Evolutionary conservation across 2,329 filamentous ascomycete genomes (phyloP), one percentile per base, ranked within the genome.

Genomic region (Penicillium verrucosum): DNA sequence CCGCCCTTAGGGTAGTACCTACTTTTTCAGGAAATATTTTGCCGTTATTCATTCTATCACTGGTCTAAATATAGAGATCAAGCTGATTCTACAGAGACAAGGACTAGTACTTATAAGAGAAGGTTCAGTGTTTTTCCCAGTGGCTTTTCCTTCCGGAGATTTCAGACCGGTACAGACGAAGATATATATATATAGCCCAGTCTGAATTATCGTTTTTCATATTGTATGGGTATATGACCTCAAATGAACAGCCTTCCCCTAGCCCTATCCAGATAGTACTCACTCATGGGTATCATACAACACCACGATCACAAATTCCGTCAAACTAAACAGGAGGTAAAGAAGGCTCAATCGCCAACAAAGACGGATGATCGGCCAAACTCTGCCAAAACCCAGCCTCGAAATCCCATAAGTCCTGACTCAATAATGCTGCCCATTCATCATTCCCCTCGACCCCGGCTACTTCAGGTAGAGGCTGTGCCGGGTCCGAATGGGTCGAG

Each of bases 381-480:
- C 57, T 64, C 45, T 67, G 60, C 67, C 64, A 69, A 36, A 68
- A 69, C 3, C 60, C 65, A 40, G 62, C 60, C 55, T 69, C 66
- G 23, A 64, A 67, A 57, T 69, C 67, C 66, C 62, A 68, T 34
- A 64, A 34, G 57, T 68, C 62, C 32, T 63, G 60, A 23, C 62
- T 62, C 40, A 66, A 45, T 21, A 67, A 44, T 7, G 58, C 58
- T 12, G 66, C 57, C 65, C 64, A 68, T 44, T 65, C 66, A 27
- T 65, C 60, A 44, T 38, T 59, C 0, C 54, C 58, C 32, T 62
- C 61, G 16, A 62, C 59, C 8, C 58, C 56, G 8, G 49, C 41
- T 18, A 41, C 6, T n/a, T 61, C 58, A 14, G 40, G 42, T 30
- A 57, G 52, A 18, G 30, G 40, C 30, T 58, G 59, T 5, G 34